Conservation (phyloP, 371 early-diverging fungal species). For the Circinella umbellata region DNA sequence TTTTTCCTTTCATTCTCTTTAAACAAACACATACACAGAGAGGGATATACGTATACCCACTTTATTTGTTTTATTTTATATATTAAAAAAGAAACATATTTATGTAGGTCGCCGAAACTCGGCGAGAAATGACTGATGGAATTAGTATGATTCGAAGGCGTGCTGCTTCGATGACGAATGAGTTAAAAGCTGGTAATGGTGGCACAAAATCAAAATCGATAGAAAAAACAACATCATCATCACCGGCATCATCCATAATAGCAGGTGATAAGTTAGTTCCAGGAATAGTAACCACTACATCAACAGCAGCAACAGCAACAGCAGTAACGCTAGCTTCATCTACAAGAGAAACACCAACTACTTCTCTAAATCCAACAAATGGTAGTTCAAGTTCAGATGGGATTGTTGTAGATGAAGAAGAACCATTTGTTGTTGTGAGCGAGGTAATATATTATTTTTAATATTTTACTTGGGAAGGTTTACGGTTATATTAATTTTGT, state of each 20-base stretch:
- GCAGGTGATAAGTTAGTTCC: neutral
- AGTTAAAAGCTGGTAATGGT: conserved; percentile 21
- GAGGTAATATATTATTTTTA: conserved; percentile 26
- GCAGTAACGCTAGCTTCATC: neutral
- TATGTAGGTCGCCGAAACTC: conserved; percentile 36
- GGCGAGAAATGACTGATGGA: conserved; percentile 55
- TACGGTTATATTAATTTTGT: neutral
- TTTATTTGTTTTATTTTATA: too few relatives aligned
- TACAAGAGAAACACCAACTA: neutral
- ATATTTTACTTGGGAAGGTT: neutral
- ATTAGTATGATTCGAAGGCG: conserved; percentile 48
- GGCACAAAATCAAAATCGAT: conserved; percentile 20
- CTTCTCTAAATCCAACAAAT: neutral
- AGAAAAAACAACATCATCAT: neutral
- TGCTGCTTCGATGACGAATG: conserved; percentile 41
- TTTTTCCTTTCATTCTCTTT: too few relatives aligned
- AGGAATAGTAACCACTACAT: conserved; percentile 1
- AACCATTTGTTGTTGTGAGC: conserved; percentile 50
- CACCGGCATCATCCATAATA: neutral
- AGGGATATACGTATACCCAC: too few relatives aligned
- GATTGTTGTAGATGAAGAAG: conserved; percentile 26
- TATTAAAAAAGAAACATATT: neutral
- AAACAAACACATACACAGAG: too few relatives aligned
- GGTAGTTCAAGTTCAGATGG: neutral
- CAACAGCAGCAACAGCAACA: neutral